Evolutionary conservation across 495 filamentous ascomycete species (phyloP).

Genomic region (Pyronema omphalodes): DNA sequence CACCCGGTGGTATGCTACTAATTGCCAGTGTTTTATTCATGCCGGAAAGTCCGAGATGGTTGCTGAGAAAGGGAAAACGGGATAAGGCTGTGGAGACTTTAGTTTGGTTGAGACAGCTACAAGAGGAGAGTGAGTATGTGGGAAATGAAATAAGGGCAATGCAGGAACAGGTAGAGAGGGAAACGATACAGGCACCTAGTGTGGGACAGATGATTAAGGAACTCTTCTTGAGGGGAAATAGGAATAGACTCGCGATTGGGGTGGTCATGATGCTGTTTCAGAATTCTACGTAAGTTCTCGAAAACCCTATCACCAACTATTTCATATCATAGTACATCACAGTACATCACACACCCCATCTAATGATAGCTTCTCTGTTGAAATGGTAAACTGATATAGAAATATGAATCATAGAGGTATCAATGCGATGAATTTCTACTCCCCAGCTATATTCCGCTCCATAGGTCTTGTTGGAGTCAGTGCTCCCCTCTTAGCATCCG

Average conservation of each 20-base stretch:
- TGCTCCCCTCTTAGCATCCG: constrained; percentile 29
- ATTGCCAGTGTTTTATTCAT: constrained; percentile 31
- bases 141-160: constrained; percentile 21
- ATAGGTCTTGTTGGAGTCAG: constrained; percentile 29
- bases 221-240: constrained; percentile 10
- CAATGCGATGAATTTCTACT: constrained; percentile 36
- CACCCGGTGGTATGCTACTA: constrained; percentile 34
- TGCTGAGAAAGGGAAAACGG: constrained; percentile 31
- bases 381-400: background rate
- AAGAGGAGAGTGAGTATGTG: constrained; percentile 22
- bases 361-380: too few relatives aligned
- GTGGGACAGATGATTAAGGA: constrained; percentile 3
- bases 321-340: background rate
- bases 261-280: constrained; percentile 33
- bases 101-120: constrained; percentile 25
- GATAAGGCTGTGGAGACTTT: constrained; percentile 31
- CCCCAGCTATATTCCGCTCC: constrained; percentile 31
- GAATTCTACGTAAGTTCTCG: constrained; percentile 23
- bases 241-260: constrained; percentile 16
- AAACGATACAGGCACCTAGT: constrained; percentile 1
- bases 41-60: constrained; percentile 38
- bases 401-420: constrained; percentile 15
- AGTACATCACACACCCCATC: constrained; percentile 1
- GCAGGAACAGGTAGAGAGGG: constrained; percentile 16
- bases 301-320: background rate